These are phyloP conservation scores for Starmerella vaccinii DNA, from an alignment of 805 yeast genomes.

Conservation along the genomic window DNA sequence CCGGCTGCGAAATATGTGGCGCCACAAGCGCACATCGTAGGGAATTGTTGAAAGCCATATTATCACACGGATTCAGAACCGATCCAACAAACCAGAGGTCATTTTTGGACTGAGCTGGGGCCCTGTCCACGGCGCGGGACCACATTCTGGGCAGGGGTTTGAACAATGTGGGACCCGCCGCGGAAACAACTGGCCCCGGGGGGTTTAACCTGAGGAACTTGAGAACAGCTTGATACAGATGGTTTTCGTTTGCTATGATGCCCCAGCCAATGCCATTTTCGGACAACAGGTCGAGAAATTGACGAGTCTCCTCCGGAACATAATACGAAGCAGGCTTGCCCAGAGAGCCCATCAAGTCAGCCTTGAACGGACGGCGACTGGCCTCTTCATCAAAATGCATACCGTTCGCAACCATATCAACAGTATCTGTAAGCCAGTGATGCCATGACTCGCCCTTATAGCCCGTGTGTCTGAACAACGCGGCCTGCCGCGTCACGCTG, in stretches of 20 bases:
- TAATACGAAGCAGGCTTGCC: constrained; percentile 17
- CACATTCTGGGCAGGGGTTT: constrained; percentile 27
- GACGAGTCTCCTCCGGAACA: constrained; percentile 15
- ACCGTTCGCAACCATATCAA: constrained; percentile 12
- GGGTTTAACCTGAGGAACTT: constrained; percentile 15
- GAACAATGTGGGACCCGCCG: constrained; percentile 17
- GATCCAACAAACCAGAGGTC: constrained; percentile 26
- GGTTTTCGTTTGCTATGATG: constrained; percentile 26
- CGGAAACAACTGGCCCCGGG: constrained; percentile 9
- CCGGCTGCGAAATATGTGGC: constrained; percentile 2
- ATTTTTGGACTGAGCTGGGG: constrained; percentile 17
- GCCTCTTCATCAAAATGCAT: neutral
- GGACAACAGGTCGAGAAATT: constrained; percentile 14
- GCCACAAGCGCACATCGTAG: constrained; percentile 17
- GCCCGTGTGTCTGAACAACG: constrained; percentile 7
- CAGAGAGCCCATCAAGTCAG: constrained; percentile 5
- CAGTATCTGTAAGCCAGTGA: constrained; percentile 14
- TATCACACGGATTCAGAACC: constrained; percentile 20
- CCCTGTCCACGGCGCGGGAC: constrained; percentile 19
- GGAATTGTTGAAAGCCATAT: constrained; percentile 3
- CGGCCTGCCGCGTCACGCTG: constrained; percentile 21
- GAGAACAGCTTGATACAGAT: constrained; percentile 21
- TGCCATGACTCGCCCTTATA: constrained; percentile 17
- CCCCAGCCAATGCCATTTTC: constrained; percentile 25
- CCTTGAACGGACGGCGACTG: constrained; percentile 3